These are phyloP conservation scores for Dimocarpus longan DNA, from an alignment of 345 rosid species.

Conservation along the genomic window DNA sequence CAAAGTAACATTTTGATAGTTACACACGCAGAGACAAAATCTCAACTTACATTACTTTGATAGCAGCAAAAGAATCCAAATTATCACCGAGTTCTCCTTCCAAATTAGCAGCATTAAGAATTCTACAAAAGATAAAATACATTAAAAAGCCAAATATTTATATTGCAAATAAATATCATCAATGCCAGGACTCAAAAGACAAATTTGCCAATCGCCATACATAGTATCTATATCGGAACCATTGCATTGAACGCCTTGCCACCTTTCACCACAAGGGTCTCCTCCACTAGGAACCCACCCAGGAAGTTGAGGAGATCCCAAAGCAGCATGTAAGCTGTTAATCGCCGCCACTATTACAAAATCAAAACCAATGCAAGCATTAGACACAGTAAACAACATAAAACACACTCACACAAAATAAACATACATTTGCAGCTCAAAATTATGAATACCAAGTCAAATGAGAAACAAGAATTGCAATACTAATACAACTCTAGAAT, in stretches of 20 bases:
- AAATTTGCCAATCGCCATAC: slow-evolving; percentile 33
- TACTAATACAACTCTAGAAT: background rate
- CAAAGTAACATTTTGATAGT: too few species aligned
- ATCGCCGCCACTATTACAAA: slow-evolving; percentile 76
- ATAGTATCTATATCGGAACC: slow-evolving; percentile 57
- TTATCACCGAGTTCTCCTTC: slow-evolving; percentile 84
- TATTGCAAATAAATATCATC: background rate
- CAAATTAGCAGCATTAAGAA: slow-evolving; percentile 87
- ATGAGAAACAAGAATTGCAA: background rate
- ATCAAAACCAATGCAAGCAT: slow-evolving; percentile 42
- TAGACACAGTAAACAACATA: background rate
- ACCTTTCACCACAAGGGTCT: slow-evolving; percentile 89
- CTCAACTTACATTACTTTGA: slow-evolving; percentile 69
- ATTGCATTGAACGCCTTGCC: slow-evolving; percentile 92
- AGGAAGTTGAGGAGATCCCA: slow-evolving; percentile 79
- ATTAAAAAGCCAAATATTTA: slow-evolving; percentile 4
- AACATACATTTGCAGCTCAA: background rate
- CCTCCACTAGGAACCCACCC: slow-evolving; percentile 94
- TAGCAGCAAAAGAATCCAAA: slow-evolving; percentile 69
- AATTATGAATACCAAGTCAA: background rate
- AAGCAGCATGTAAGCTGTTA: slow-evolving; percentile 65
- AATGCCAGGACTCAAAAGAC: background rate
- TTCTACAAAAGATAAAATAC: slow-evolving; percentile 42
- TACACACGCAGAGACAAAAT: slow-evolving; percentile 2
- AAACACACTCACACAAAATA: slow-evolving; percentile 9